These are phyloP conservation scores for Aspergillus sojae DNA, from an alignment of 2,329 filamentous ascomycete species.

Conservation along the genomic window DNA sequence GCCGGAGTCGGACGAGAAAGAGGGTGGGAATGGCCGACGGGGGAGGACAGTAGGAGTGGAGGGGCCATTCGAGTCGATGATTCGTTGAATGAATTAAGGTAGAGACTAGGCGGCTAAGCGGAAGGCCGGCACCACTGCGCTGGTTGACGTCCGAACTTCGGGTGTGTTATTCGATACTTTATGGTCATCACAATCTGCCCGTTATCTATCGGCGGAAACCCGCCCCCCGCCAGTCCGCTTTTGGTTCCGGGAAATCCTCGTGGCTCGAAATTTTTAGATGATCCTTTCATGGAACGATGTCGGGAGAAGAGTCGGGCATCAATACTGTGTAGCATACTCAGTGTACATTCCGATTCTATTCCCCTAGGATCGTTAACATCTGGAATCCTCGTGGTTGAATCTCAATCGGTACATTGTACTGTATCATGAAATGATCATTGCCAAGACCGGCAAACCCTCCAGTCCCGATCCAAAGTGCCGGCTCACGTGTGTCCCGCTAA, in stretches of 20 bases:
- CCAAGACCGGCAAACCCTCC: not conserved
- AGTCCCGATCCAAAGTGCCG: not conserved
- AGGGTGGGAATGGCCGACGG: slow-evolving; percentile 19
- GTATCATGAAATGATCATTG: not conserved
- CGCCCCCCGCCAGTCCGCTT: slow-evolving; percentile 18
- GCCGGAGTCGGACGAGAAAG: slow-evolving; percentile 38
- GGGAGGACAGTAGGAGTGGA: slow-evolving; percentile 15
- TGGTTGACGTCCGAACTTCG: slow-evolving; percentile 36
- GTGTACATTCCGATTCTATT: not conserved
- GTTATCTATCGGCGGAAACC: slow-evolving; percentile 35
- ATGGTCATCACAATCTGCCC: slow-evolving; percentile 35
- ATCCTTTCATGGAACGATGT: not conserved
- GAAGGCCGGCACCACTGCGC: slow-evolving; percentile 17
- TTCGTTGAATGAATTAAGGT: not conserved
- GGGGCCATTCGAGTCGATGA: not conserved
- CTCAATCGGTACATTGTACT: not conserved
- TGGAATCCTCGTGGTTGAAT: not conserved
- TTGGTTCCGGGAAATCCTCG: slow-evolving; percentile 21
- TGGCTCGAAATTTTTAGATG: not conserved
- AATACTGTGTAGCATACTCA: not conserved
- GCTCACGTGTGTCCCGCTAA: not conserved
- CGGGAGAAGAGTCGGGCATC: not conserved
- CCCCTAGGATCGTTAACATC: not conserved
- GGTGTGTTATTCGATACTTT: slow-evolving; percentile 38
- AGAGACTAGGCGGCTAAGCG: slow-evolving; percentile 10